Evolutionary conservation across 495 filamentous ascomycete species (phyloP).

Genomic region (Patellaria atrata): DNA sequence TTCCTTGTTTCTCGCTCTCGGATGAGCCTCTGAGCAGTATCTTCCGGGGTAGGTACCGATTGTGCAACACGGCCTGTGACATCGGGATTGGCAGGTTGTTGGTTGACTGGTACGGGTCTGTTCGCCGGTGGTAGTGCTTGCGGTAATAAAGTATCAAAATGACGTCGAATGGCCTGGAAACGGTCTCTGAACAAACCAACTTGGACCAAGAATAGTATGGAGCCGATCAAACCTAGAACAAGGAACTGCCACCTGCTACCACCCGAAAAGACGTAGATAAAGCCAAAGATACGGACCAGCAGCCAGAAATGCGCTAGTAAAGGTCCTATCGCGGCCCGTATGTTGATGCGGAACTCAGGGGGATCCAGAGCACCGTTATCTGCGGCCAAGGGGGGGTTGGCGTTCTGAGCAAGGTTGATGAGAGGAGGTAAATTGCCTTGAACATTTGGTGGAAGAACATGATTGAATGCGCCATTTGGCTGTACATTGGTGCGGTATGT

Average conservation of each 20-base stretch:
- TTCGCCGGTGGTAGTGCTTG: conserved; percentile 20
- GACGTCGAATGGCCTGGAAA: conserved; percentile 49
- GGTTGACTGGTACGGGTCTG: background rate
- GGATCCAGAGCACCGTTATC: too few relatives aligned
- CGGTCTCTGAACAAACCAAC: conserved; percentile 44
- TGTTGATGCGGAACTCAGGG: too few relatives aligned
- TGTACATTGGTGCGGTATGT: too few relatives aligned
- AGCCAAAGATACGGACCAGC: conserved; percentile 56
- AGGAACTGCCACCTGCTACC: conserved; percentile 58
- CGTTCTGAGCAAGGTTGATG: too few relatives aligned
- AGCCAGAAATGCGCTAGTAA: conserved; percentile 50
- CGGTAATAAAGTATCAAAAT: conserved; percentile 59
- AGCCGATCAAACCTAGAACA: conserved; percentile 42
- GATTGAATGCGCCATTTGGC: too few relatives aligned
- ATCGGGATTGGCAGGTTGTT: conserved; percentile 2
- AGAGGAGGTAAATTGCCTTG: too few relatives aligned
- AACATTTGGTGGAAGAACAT: too few relatives aligned
- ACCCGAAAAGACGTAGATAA: conserved; percentile 67
- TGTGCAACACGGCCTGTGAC: conserved; percentile 2
- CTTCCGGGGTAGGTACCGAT: conserved; percentile 33
- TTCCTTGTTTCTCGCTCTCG: conserved; percentile 35
- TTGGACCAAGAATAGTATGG: conserved; percentile 49
- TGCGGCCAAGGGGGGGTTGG: too few relatives aligned
- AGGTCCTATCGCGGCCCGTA: conserved; percentile 21
- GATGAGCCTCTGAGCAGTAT: conserved; percentile 41